Conservation (phyloP, 1,284 basidiomycete genomes). For the Peniophora sp. region DNA sequence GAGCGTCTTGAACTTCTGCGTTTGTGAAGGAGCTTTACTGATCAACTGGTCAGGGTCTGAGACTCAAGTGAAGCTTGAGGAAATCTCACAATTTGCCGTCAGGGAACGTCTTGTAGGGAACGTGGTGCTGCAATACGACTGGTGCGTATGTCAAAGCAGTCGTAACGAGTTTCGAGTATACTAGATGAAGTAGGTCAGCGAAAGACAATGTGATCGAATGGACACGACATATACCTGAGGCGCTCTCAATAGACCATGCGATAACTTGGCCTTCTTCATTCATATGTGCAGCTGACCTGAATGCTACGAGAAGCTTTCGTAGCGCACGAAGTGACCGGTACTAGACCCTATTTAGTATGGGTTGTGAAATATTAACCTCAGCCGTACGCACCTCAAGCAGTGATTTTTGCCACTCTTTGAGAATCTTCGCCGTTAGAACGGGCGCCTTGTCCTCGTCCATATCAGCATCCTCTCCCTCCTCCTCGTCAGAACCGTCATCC, state of each 20-base stretch:
- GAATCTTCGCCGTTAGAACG: constrained; percentile 66
- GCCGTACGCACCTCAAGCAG: constrained; percentile 66
- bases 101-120: constrained; percentile 78
- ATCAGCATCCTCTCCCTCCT: constrained; percentile 35
- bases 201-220: too few species aligned
- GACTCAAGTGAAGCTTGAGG: background rate
- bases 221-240: constrained; percentile 52
- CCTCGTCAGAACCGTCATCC: constrained; percentile 28
- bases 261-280: constrained; percentile 77
- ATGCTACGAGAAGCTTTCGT: constrained; percentile 81
- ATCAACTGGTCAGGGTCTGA: background rate
- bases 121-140: constrained; percentile 80
- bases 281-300: constrained; percentile 83
- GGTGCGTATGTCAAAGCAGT: constrained; percentile 91
- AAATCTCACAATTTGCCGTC: constrained; percentile 86
- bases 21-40: constrained; percentile 75
- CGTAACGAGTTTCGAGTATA: constrained; percentile 88
- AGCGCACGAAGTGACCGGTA: constrained; percentile 83
- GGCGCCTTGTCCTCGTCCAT: constrained; percentile 42
- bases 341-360: constrained; percentile 27
- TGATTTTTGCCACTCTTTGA: constrained; percentile 87
- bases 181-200: too few species aligned
- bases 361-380: background rate
- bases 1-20: constrained; percentile 68
- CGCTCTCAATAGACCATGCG: constrained; percentile 77